Evolutionary conservation across 768 basidiomycete genomes (phyloP).

Genomic region (Pulveroboletus sp.): DNA sequence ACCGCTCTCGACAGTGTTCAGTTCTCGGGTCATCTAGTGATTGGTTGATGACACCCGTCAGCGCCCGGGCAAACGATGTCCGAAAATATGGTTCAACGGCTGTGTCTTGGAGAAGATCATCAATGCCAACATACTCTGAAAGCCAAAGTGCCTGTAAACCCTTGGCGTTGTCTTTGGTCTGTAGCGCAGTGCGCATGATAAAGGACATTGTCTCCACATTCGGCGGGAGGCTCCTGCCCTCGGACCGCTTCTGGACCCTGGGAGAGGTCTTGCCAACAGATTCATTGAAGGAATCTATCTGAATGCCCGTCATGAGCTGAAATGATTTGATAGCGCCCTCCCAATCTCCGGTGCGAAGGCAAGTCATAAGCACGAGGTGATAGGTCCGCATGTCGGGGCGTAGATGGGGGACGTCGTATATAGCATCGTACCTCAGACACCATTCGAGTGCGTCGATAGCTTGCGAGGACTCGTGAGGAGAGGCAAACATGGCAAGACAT

Average conservation of each 20-base stretch:
- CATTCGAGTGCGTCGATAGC: slow-evolving; percentile 61
- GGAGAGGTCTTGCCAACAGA: slow-evolving; percentile 37
- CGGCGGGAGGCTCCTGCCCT: slow-evolving; percentile 42
- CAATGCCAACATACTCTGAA: slow-evolving; percentile 42
- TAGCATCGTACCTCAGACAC: slow-evolving; percentile 57
- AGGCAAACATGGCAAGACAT: slow-evolving; percentile 36
- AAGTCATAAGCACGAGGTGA: slow-evolving; percentile 57
- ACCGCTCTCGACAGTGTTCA: slow-evolving; percentile 13
- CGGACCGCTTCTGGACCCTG: slow-evolving; percentile 37
- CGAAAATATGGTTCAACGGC: slow-evolving; percentile 34
- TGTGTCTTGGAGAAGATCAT: slow-evolving; percentile 29
- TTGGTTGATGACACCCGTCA: slow-evolving; percentile 39
- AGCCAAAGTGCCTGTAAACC: slow-evolving; percentile 62
- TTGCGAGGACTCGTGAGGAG: slow-evolving; percentile 38
- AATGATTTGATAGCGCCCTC: slow-evolving; percentile 49
- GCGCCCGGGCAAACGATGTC: slow-evolving; percentile 44
- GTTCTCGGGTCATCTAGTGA: slow-evolving; percentile 24
- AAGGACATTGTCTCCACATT: slow-evolving; percentile 51
- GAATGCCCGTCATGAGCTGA: slow-evolving; percentile 70
- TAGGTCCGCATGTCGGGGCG: slow-evolving; percentile 41
- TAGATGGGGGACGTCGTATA: slow-evolving; percentile 40
- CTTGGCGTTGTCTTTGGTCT: slow-evolving; percentile 44
- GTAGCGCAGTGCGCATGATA: slow-evolving; percentile 55
- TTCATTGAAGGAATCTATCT: slow-evolving; percentile 42
- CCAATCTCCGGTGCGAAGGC: slow-evolving; percentile 66